phyloP scores from a whole-genome alignment of 805 yeast species.

The Blastobotrys mokoenaii region DNA sequence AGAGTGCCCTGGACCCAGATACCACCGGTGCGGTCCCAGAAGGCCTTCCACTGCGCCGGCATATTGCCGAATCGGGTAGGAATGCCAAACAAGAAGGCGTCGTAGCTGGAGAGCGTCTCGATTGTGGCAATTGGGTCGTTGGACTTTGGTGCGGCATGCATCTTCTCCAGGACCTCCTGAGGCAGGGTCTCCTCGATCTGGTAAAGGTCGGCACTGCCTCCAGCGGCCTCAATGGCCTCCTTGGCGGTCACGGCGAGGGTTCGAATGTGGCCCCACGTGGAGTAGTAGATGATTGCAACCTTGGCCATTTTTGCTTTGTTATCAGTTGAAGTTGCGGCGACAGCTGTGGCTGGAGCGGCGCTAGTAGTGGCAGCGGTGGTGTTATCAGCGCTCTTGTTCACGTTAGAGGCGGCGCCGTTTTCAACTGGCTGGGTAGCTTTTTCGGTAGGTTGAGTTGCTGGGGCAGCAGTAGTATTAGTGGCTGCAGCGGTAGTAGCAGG shows the following conservation, averaged over 20 bases:
- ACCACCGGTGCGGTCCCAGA: slow-evolving; percentile 72
- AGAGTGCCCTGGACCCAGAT: slow-evolving; percentile 67
- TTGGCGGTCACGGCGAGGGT: slow-evolving; percentile 60
- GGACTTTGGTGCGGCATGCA: slow-evolving; percentile 53
- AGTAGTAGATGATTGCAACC: slow-evolving; percentile 71
- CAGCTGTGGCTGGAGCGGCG: no score
- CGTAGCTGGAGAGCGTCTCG: slow-evolving; percentile 52
- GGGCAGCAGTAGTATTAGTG: no score
- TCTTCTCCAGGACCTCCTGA: slow-evolving; percentile 46
- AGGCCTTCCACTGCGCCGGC: slow-evolving; percentile 69
- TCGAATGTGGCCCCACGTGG: slow-evolving; percentile 72
- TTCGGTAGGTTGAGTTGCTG: no score
- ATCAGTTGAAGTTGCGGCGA: no score
- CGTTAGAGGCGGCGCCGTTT: no score
- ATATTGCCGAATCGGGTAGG: slow-evolving; percentile 73
- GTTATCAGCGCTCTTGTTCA: no score
- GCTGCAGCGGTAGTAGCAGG: no score
- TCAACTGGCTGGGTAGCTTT: no score
- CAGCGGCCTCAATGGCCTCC: slow-evolving; percentile 63
- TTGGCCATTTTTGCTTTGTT: slow-evolving; percentile 23
- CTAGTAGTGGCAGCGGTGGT: no score
- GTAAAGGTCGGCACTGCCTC: slow-evolving; percentile 61
- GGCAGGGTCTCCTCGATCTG: slow-evolving; percentile 76
- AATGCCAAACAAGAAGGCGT: slow-evolving; percentile 67
- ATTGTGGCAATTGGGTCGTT: slow-evolving; percentile 47